Base-by-base conservation (phyloP, 345 rosid species). In the Hibiscus syriacus region DNA sequence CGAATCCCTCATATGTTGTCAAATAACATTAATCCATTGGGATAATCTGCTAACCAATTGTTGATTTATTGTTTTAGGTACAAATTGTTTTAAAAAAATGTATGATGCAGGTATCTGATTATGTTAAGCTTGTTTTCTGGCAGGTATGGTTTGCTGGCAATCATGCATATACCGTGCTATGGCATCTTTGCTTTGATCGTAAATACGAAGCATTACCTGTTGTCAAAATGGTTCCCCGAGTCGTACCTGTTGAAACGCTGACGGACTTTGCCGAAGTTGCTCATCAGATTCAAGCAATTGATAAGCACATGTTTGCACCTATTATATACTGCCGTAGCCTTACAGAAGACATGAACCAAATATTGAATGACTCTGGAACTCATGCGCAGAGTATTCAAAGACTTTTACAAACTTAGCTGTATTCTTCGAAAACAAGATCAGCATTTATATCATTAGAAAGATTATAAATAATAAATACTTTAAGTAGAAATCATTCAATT, bases 391-490 rank as follows among this genome's bases (percentile, higher is more conserved):
- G 61, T 54, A 32, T 9, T 4, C 60, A 19, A 64, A n/a, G 3
- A 34, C 22, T 62, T 64, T 12, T 9, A 50, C 30, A 61, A 72
- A 48, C 78, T 69, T 84, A 84, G 88, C 98, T 80, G 87, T 87
- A 80, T 72, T 92, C 97, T 78, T 90, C 97, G 8, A 88, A 88
- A 65, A 92, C 77, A 60, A 90, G 84, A 80, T 88, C 89, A 52
- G 97, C 97, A 78, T 83, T 90, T 32, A 90, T 71, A 14, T 92
- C 79, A 82, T 74, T n/a, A n/a, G n/a, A n/a, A n/a, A n/a, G n/a
- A n/a, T n/a, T n/a, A n/a, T n/a, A n/a, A n/a, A n/a, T n/a, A n/a
- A n/a, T n/a, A n/a, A n/a, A n/a, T n/a, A n/a, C n/a, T n/a, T n/a
- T n/a, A n/a, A n/a, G n/a, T n/a, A n/a, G n/a, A n/a, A n/a, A n/a